phyloP scores from a whole-genome alignment of 1,284 basidiomycete species.

The Puccinia sorghi region DNA sequence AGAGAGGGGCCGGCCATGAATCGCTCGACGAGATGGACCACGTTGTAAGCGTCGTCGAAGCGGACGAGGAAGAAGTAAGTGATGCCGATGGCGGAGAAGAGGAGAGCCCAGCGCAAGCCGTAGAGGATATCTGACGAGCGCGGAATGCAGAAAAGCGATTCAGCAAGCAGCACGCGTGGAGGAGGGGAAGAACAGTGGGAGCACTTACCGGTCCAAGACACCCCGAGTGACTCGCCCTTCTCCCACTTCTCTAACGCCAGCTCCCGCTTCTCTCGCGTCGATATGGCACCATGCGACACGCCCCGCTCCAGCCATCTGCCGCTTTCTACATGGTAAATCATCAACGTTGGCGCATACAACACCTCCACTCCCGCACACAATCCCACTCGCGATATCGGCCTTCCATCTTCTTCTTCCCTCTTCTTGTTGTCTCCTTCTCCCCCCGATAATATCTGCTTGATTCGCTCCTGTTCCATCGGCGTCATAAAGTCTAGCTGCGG shows the following conservation, averaged over 20 bases:
- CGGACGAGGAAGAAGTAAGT: constrained; percentile 21
- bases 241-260: constrained; percentile 23
- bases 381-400: constrained; percentile 34
- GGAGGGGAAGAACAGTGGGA: not conserved
- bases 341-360: constrained; percentile 30
- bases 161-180: too few relatives aligned
- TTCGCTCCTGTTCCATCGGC: constrained; percentile 3
- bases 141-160: too few relatives aligned
- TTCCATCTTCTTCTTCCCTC: not conserved
- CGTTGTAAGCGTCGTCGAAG: constrained; percentile 24
- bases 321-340: constrained; percentile 28
- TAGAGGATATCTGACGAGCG: constrained; percentile 21
- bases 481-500: constrained; percentile 18
- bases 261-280: constrained; percentile 21
- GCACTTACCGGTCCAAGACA: constrained; percentile 25
- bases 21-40: constrained; percentile 40
- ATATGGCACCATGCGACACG: not conserved
- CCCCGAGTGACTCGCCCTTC: constrained; percentile 14
- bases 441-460: constrained; percentile 1
- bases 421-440: not conserved
- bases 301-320: constrained; percentile 15
- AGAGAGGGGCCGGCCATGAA: constrained; percentile 9
- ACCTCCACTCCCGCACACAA: constrained; percentile 18
- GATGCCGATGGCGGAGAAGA: constrained; percentile 11
- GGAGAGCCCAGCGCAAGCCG: constrained; percentile 20